phyloP scores from a whole-genome alignment of 441 rosid genomes.

The Cnidoscolus chayamansa region DNA sequence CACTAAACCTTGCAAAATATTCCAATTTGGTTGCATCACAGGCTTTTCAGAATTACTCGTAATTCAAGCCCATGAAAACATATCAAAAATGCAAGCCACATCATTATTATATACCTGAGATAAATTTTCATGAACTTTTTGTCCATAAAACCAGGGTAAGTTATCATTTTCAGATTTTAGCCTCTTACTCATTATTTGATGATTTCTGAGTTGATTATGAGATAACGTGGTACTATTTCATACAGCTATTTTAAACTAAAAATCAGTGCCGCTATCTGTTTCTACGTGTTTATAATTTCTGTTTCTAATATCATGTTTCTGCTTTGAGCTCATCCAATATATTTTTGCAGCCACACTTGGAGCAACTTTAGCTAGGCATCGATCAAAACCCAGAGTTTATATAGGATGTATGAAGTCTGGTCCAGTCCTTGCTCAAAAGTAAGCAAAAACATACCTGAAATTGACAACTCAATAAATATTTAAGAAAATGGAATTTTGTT shows the following conservation, averaged over 20 bases:
- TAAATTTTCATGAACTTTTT: neutral
- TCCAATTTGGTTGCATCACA: too few relatives aligned
- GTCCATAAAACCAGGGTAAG: neutral
- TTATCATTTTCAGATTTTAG: neutral
- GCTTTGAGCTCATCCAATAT: neutral
- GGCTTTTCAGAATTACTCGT: too few relatives aligned
- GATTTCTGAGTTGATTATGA: neutral
- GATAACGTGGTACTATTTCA: neutral
- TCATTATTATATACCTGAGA: too few relatives aligned
- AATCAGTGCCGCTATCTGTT: neutral
- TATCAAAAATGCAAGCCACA: too few relatives aligned
- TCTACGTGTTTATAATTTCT: neutral
- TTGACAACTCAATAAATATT: neutral
- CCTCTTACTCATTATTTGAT: neutral
- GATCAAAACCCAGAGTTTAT: slow-evolving; percentile 63
- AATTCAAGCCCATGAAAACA: too few relatives aligned
- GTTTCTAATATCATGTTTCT: neutral
- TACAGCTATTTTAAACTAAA: neutral
- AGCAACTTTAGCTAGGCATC: slow-evolving; percentile 60
- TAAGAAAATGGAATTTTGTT: neutral
- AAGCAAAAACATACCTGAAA: slow-evolving; percentile 29
- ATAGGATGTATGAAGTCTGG: slow-evolving; percentile 92
- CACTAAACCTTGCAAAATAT: too few relatives aligned
- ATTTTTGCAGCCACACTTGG: slow-evolving; percentile 60
- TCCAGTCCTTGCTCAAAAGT: slow-evolving; percentile 83